phyloP scores from a whole-genome alignment of 495 filamentous ascomycete genomes.

The Acidomyces sp. region DNA sequence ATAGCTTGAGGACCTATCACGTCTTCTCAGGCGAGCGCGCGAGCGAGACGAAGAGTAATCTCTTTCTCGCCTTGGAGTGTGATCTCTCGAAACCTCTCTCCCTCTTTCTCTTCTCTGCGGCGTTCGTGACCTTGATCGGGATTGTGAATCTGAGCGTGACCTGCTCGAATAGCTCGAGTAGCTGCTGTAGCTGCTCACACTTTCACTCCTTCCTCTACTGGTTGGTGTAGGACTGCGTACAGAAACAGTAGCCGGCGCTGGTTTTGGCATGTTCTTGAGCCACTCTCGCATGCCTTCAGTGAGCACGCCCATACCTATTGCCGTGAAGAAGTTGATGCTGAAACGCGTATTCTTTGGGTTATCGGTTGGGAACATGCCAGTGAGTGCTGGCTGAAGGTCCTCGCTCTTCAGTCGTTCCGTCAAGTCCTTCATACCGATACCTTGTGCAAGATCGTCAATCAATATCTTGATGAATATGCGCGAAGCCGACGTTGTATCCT shows the following conservation, averaged over 20 bases:
- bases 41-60: slow-evolving; percentile 4
- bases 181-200: slow-evolving; percentile 31
- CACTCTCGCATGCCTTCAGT: slow-evolving; percentile 92
- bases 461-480: slow-evolving; percentile 98
- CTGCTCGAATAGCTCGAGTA: slow-evolving; percentile 27
- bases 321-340: slow-evolving; percentile 98
- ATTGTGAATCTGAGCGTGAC: slow-evolving; percentile 15
- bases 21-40: slow-evolving; percentile 5
- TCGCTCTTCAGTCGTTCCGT: slow-evolving; percentile 65
- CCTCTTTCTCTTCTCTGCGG: slow-evolving; percentile 8
- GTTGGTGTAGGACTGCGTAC: slow-evolving; percentile 28
- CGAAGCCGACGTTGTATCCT: slow-evolving; percentile 87
- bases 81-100: no score
- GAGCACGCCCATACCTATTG: slow-evolving; percentile 84
- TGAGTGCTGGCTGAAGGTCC: slow-evolving; percentile 59
- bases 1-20: background rate
- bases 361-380: slow-evolving; percentile 82
- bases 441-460: slow-evolving; percentile 82
- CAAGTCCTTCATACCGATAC: slow-evolving; percentile 68
- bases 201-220: slow-evolving; percentile 31
- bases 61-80: no score
- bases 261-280: slow-evolving; percentile 73
- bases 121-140: slow-evolving; percentile 6
- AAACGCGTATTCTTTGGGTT: slow-evolving; percentile 84
- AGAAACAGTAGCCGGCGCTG: slow-evolving; percentile 54